Conservation (phyloP, 2,329 filamentous ascomycete species). For the Dactylellina cionopaga region DNA sequence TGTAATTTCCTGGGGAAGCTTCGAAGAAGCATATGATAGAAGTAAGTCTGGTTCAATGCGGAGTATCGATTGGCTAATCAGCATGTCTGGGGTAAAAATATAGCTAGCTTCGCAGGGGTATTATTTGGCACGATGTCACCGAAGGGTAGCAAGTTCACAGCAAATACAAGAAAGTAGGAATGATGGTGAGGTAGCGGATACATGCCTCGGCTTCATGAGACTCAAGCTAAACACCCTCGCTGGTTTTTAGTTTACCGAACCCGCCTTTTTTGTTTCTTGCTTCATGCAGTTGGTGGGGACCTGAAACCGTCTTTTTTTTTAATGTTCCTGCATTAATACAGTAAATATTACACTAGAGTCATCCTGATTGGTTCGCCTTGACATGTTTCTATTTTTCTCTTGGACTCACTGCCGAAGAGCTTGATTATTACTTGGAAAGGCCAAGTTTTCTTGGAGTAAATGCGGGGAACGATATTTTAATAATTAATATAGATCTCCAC, state of each 20-base stretch:
- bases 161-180: slow-evolving; percentile 10
- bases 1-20: slow-evolving; percentile 32
- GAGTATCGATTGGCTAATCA: too few species aligned
- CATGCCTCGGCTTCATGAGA: slow-evolving; percentile 52
- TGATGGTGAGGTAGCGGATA: slow-evolving; percentile 45
- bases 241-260: slow-evolving; percentile 27
- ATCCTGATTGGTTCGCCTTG: slow-evolving; percentile 7
- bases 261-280: slow-evolving; percentile 20
- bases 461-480: slow-evolving; percentile 26
- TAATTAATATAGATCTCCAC: background rate
- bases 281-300: slow-evolving; percentile 24
- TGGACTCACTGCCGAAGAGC: slow-evolving; percentile 27
- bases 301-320: slow-evolving; percentile 1
- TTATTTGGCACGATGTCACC: slow-evolving; percentile 37
- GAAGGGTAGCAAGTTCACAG: slow-evolving; percentile 37
- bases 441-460: slow-evolving; percentile 34
- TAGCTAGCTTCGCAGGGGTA: slow-evolving; percentile 6
- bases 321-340: slow-evolving; percentile 50
- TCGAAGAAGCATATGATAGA: slow-evolving; percentile 35
- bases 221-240: slow-evolving; percentile 12
- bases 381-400: background rate
- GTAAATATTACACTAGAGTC: background rate
- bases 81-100: background rate
- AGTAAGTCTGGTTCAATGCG: too few species aligned
- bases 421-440: slow-evolving; percentile 6